Evolutionary conservation across 2,329 filamentous ascomycete genomes (phyloP).

Genomic region (Aspergillus candidus): DNA sequence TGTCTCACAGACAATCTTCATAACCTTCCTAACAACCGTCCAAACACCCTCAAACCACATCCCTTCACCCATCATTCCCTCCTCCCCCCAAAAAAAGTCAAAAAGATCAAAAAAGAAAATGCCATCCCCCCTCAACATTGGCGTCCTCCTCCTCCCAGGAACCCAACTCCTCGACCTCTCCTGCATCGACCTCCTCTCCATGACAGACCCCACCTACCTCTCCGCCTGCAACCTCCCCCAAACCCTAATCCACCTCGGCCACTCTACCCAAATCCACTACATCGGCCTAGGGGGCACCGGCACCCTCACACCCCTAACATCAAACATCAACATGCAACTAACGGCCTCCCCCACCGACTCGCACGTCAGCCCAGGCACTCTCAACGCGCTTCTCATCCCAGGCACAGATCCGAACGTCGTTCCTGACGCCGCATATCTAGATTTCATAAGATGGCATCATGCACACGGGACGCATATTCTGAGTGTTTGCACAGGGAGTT

Average conservation of each 20-base stretch:
- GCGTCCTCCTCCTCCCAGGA: slow-evolving; percentile 30
- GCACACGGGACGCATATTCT: slow-evolving; percentile 20
- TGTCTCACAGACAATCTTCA: background rate
- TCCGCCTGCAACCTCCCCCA: slow-evolving; percentile 25
- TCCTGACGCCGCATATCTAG: slow-evolving; percentile 21
- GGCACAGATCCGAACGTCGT: slow-evolving; percentile 29
- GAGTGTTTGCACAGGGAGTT: slow-evolving; percentile 22
- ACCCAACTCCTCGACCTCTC: slow-evolving; percentile 38
- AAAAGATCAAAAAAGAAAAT: slow-evolving; percentile 1
- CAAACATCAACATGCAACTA: slow-evolving; percentile 23
- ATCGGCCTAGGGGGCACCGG: slow-evolving; percentile 19
- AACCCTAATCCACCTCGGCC: slow-evolving; percentile 21
- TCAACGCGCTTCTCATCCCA: slow-evolving; percentile 35
- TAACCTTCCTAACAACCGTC: background rate
- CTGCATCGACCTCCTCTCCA: slow-evolving; percentile 34
- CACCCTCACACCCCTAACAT: slow-evolving; percentile 17
- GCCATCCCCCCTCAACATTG: slow-evolving; percentile 18
- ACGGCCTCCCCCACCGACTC: slow-evolving; percentile 23
- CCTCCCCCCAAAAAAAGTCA: too few relatives aligned
- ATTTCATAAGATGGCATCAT: slow-evolving; percentile 30
- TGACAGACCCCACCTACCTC: slow-evolving; percentile 27
- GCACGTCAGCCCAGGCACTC: slow-evolving; percentile 28
- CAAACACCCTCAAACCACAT: background rate
- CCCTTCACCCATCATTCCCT: background rate
- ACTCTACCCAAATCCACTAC: slow-evolving; percentile 26